Percentiles rank a stretch among this genome's conserved stretches.
Conservation (phyloP, 306 rosid species). For the Trifolium fragiferum region DNA sequence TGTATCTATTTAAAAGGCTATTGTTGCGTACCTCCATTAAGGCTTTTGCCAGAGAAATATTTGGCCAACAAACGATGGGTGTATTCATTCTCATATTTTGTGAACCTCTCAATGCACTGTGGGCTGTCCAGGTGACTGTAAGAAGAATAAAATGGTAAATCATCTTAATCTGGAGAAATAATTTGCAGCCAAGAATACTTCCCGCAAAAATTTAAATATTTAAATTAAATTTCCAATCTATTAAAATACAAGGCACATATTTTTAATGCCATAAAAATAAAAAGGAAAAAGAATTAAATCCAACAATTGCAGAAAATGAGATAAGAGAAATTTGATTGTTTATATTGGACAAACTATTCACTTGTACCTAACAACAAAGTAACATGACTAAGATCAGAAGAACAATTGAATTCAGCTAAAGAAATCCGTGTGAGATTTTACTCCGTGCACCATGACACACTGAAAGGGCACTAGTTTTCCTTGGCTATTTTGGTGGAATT, state of each 20-base stretch:
- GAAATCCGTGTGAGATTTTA: too few relatives aligned
- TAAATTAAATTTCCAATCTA: background rate
- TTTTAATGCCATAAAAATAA: background rate
- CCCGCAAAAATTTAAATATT: constrained; percentile 11
- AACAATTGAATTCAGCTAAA: background rate
- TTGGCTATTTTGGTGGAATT: background rate
- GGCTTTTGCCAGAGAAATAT: constrained; percentile 52
- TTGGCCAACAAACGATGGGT: constrained; percentile 47
- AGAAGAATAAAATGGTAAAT: constrained; percentile 35
- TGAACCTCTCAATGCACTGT: constrained; percentile 50
- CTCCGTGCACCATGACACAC: too few relatives aligned
- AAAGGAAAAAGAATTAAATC: constrained; percentile 17
- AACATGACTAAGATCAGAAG: constrained; percentile 24
- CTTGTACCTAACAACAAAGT: constrained; percentile 27
- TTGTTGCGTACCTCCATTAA: constrained; percentile 51
- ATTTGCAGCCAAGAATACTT: constrained; percentile 30
- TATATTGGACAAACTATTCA: constrained; percentile 10
- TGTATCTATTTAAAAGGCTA: constrained; percentile 12
- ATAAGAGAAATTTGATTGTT: background rate
- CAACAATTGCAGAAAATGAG: background rate
- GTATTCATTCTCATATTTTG: constrained; percentile 52
- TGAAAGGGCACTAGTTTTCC: too few relatives aligned
- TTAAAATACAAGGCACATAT: constrained; percentile 26
- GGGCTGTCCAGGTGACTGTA: constrained; percentile 55
- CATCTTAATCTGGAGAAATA: constrained; percentile 18